Conservation (phyloP, 129 eudicot species). For the Apium graveolens region DNA sequence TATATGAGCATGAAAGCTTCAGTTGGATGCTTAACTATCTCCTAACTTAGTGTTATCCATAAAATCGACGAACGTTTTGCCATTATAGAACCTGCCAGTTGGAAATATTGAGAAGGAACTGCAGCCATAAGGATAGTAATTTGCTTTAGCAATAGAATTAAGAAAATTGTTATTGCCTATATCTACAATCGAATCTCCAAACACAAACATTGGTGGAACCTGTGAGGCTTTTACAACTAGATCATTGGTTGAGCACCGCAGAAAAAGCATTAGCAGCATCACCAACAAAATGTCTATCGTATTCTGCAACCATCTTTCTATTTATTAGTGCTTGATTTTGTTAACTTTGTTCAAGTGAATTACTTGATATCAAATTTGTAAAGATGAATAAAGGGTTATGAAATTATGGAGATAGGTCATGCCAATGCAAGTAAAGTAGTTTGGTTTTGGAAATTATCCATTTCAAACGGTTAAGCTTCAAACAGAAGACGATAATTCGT, state of each 20-base stretch:
- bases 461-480: not conserved
- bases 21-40: not conserved
- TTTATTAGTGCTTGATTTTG: not conserved
- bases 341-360: not conserved
- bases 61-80: slow-evolving; percentile 57
- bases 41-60: slow-evolving; percentile 38
- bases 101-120: slow-evolving; percentile 45
- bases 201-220: slow-evolving; percentile 64
- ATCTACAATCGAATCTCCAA: slow-evolving; percentile 88
- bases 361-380: not conserved
- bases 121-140: slow-evolving; percentile 72
- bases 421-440: not conserved
- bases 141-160: slow-evolving; percentile 51
- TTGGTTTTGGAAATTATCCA: not conserved
- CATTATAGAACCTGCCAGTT: slow-evolving; percentile 76
- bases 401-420: not conserved
- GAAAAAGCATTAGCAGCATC: not conserved
- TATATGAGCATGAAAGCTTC: not conserved
- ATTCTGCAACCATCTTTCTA: not conserved
- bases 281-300: not conserved
- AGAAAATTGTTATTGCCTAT: slow-evolving; percentile 78
- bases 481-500: not conserved
- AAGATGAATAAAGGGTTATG: not conserved
- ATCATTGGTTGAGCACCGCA: slow-evolving; percentile 13
- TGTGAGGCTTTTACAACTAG: slow-evolving; percentile 20